Conservation (phyloP, 2,329 filamentous ascomycete genomes). For the Colletotrichum tropicicola region DNA sequence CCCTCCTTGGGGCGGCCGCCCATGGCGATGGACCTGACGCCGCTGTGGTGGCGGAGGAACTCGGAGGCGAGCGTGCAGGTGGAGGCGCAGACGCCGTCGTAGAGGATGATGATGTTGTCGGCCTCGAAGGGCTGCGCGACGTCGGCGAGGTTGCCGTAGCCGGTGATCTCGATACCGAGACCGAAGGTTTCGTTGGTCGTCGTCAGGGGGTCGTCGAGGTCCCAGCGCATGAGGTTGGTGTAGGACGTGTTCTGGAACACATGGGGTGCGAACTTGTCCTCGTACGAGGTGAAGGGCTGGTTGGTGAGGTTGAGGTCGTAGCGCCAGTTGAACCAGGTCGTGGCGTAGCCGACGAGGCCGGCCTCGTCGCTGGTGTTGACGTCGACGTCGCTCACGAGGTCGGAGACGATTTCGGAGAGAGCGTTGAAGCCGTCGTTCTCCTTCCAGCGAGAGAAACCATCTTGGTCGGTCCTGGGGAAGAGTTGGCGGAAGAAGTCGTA, state of each 20-base stretch:
- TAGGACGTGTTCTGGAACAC: slow-evolving; percentile 60
- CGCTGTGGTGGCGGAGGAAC: slow-evolving; percentile 59
- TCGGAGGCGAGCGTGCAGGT: slow-evolving; percentile 67
- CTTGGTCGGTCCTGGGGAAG: slow-evolving; percentile 51
- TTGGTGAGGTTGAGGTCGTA: slow-evolving; percentile 58
- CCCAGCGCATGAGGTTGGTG: slow-evolving; percentile 61
- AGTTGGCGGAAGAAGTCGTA: slow-evolving; percentile 68
- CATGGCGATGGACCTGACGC: slow-evolving; percentile 62
- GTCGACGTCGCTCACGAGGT: slow-evolving; percentile 52
- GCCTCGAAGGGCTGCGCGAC: slow-evolving; percentile 62
- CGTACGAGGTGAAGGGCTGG: slow-evolving; percentile 59
- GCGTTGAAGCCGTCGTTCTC: slow-evolving; percentile 50
- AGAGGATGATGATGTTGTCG: slow-evolving; percentile 67
- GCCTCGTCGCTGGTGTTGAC: slow-evolving; percentile 52
- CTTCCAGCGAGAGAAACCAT: slow-evolving; percentile 50
- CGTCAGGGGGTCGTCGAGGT: slow-evolving; percentile 53
- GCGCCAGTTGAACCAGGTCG: slow-evolving; percentile 59
- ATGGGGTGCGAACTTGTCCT: slow-evolving; percentile 52
- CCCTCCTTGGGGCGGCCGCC: slow-evolving; percentile 58
- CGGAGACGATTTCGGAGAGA: slow-evolving; percentile 52
- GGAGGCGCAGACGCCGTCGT: slow-evolving; percentile 67
- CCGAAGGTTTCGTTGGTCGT: slow-evolving; percentile 52
- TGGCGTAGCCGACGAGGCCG: slow-evolving; percentile 50
- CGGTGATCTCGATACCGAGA: slow-evolving; percentile 56
- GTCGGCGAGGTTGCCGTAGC: slow-evolving; percentile 56